phyloP scores from a whole-genome alignment of 1,284 basidiomycete genomes.

The Mycena sp. region DNA sequence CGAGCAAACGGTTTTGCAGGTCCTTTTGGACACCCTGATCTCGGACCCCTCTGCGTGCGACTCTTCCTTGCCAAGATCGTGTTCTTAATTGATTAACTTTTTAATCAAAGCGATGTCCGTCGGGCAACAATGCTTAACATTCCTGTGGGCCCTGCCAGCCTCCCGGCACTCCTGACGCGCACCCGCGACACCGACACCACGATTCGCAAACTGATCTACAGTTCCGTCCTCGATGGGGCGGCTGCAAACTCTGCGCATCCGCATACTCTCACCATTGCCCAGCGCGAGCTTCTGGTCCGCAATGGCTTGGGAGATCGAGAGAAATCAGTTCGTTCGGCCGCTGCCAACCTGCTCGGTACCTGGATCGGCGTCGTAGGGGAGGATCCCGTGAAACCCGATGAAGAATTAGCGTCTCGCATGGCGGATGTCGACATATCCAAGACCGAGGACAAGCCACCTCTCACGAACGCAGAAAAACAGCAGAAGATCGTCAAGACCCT shows the following conservation, averaged over 20 bases:
- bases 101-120: constrained; percentile 93
- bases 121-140: constrained; percentile 84
- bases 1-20: constrained; percentile 64
- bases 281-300: constrained; percentile 80
- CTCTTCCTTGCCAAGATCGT: neutral
- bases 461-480: constrained; percentile 41
- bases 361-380: constrained; percentile 73
- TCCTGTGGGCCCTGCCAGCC: constrained; percentile 62
- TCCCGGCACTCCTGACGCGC: constrained; percentile 79
- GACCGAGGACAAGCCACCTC: constrained; percentile 30
- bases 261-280: constrained; percentile 70
- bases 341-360: constrained; percentile 73
- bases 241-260: constrained; percentile 60
- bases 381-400: constrained; percentile 33
- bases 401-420: constrained; percentile 16
- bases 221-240: constrained; percentile 54
- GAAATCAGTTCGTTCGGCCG: constrained; percentile 76
- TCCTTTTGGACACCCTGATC: constrained; percentile 77
- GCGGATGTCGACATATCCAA: constrained; percentile 25
- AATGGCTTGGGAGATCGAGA: constrained; percentile 93
- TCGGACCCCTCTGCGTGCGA: constrained; percentile 84
- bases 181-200: constrained; percentile 87
- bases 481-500: constrained; percentile 42
- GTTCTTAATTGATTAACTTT: neutral
- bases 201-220: constrained; percentile 85